These are phyloP conservation scores for Trichodelitschia bisporula DNA, from an alignment of 495 filamentous ascomycete genomes.

Conservation along the genomic window DNA sequence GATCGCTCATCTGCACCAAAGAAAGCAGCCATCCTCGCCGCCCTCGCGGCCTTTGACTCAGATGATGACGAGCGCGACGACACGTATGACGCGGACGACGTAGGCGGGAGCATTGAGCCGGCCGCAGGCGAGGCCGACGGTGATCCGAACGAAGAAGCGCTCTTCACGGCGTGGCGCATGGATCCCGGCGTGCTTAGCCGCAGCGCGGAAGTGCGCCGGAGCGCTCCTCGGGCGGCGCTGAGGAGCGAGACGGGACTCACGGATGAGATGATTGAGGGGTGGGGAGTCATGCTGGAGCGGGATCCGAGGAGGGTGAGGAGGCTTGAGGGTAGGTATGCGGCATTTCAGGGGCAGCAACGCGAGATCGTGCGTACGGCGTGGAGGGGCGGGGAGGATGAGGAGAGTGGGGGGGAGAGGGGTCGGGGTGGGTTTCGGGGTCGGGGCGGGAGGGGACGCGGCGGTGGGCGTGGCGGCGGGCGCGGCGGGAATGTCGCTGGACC, in stretches of 20 bases:
- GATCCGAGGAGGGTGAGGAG: constrained; percentile 38
- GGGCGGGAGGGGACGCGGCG: constrained; percentile 24
- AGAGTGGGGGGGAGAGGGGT: constrained; percentile 20
- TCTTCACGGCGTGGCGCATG: constrained; percentile 44
- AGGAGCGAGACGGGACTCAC: constrained; percentile 66
- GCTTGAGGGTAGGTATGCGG: constrained; percentile 34
- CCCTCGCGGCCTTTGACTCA: constrained; percentile 71
- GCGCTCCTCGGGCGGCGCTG: constrained; percentile 32
- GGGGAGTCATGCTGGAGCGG: constrained; percentile 59
- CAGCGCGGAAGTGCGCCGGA: constrained; percentile 38
- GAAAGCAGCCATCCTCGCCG: constrained; percentile 78
- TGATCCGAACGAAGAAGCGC: constrained; percentile 14
- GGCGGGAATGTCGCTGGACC: constrained; percentile 33
- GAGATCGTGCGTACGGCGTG: constrained; percentile 39
- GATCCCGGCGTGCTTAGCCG: constrained; percentile 39
- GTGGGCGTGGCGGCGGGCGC: constrained; percentile 23
- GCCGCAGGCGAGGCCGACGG: constrained; percentile 17
- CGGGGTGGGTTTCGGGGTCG: constrained; percentile 19
- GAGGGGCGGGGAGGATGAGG: constrained; percentile 21
- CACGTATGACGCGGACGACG: constrained; percentile 80
- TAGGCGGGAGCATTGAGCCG: constrained; percentile 61
- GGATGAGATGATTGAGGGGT: constrained; percentile 86
- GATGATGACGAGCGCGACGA: constrained; percentile 96
- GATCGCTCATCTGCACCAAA: constrained; percentile 28
- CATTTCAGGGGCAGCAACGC: constrained; percentile 21